Conservation (phyloP, 306 rosid genomes). For the Corylus avellana region DNA sequence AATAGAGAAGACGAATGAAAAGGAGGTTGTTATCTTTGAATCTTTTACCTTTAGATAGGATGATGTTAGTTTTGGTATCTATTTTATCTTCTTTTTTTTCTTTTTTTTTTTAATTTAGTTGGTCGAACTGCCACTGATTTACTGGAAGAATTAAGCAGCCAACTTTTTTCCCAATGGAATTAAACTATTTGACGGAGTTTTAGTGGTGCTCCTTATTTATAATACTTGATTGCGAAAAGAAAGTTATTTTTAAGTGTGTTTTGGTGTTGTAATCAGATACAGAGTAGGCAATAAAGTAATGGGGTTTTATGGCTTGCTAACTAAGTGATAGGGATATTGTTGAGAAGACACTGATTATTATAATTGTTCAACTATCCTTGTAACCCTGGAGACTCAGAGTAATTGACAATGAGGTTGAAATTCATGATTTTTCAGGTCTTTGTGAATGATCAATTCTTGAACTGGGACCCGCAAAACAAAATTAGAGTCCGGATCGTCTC, state of each 20-base stretch:
- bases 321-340: not conserved
- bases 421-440: constrained; percentile 57
- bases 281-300: not conserved
- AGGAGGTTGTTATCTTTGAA: not conserved
- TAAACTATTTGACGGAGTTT: not conserved
- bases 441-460: constrained; percentile 89
- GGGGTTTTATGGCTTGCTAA: not conserved
- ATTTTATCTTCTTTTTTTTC: not conserved
- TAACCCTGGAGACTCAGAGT: not conserved
- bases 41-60: constrained; percentile 14
- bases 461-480: constrained; percentile 81
- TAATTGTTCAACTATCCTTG: not conserved
- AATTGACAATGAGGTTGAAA: not conserved
- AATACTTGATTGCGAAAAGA: no score
- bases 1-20: not conserved
- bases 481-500: constrained; percentile 89
- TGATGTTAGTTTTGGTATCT: constrained; percentile 18
- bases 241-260: not conserved
- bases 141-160: constrained; percentile 2
- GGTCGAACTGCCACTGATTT: constrained; percentile 5
- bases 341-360: not conserved
- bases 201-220: not conserved
- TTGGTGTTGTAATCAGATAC: not conserved
- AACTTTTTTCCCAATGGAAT: constrained; percentile 4
- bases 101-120: not conserved